Base-by-base conservation (phyloP, 805 yeast species). In the Candida alai region DNA sequence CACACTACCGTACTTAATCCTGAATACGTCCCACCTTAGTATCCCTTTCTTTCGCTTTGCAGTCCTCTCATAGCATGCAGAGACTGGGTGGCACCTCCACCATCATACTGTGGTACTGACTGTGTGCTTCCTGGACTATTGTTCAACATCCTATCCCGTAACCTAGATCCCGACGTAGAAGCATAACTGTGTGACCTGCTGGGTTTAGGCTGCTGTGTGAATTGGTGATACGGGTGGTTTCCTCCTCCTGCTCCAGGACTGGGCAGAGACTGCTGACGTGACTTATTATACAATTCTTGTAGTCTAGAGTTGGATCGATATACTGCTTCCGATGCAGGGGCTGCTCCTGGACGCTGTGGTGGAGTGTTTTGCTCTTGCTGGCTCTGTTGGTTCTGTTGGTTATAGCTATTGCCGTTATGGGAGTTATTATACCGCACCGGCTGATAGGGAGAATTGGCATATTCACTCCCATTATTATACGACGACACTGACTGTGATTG, bases 261-360 rank as follows among this genome's bases (percentile, higher is more conserved):
- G 2, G 67, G 60, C 2, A 52, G 45, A 12, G 58, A 45, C 30
- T 62, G 65, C 40, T 61, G 69, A 16, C 68, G 46, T 6, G 70
- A 60, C 40, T 54, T 56, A 37, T 65, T 58, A 45, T 66, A 58
- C 60, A 66, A 47, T 31, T 62, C 70, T 44, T 58, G 65, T 30
- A 66, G 51, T 22, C 62, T 42, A 32, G 66, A 58, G 15, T 60
- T 50, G 1, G 62, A 47, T 29, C 57, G 51, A 40, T 61, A 29
- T 8, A 10, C 3, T 9, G n/a, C 15, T 9, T 8, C 15, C 13
- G 4, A 15, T 3, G 27, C 12, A 29, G 9, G 28, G n/a, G n/a
- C n/a, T n/a, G n/a, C n/a, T n/a, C n/a, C n/a, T n/a, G n/a, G n/a
- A n/a, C n/a, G n/a, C n/a, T n/a, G n/a, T 38, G 42, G 25, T 17